phyloP scores from a whole-genome alignment of 2,329 filamentous ascomycete species.

The Ophiocordyceps australis region DNA sequence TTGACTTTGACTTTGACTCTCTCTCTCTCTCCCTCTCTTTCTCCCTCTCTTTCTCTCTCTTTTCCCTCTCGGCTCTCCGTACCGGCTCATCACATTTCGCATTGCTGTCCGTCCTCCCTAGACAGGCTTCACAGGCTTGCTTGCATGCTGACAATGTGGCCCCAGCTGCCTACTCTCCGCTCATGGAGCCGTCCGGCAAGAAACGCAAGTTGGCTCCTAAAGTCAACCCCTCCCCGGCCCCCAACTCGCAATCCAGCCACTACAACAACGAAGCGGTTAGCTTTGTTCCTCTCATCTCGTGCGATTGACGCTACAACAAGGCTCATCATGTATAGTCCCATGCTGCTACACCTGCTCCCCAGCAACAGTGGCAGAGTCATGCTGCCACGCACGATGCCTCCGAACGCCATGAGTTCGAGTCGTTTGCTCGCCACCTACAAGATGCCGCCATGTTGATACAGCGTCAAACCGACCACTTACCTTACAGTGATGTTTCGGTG shows the following conservation, averaged over 20 bases:
- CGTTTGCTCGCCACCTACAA: slow-evolving; percentile 48
- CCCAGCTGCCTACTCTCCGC: slow-evolving; percentile 4
- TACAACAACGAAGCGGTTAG: slow-evolving; percentile 17
- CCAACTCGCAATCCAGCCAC: slow-evolving; percentile 12
- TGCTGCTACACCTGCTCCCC: background rate
- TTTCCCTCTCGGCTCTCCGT: no score
- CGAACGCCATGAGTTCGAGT: slow-evolving; percentile 45
- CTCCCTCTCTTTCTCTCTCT: background rate
- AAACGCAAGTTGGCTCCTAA: slow-evolving; percentile 25
- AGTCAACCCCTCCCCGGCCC: slow-evolving; percentile 13
- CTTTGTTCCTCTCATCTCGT: slow-evolving; percentile 5
- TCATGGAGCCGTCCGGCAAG: slow-evolving; percentile 24
- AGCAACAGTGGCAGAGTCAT: slow-evolving; percentile 5
- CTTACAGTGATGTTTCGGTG: slow-evolving; percentile 40
- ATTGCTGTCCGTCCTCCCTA: no score
- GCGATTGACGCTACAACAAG: background rate
- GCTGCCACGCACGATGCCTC: no score
- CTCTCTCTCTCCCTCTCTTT: background rate
- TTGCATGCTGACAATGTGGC: slow-evolving; percentile 1
- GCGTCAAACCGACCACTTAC: slow-evolving; percentile 38
- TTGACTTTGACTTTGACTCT: background rate
- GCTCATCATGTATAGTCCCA: background rate
- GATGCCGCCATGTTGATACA: slow-evolving; percentile 52
- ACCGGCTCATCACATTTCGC: no score
- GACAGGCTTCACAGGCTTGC: slow-evolving; percentile 5